Evolutionary conservation across 1,139 yeast species (phyloP), one percentile per base, ranked within the genome.

Genomic region (Meyerozyma guilliermondii): DNA sequence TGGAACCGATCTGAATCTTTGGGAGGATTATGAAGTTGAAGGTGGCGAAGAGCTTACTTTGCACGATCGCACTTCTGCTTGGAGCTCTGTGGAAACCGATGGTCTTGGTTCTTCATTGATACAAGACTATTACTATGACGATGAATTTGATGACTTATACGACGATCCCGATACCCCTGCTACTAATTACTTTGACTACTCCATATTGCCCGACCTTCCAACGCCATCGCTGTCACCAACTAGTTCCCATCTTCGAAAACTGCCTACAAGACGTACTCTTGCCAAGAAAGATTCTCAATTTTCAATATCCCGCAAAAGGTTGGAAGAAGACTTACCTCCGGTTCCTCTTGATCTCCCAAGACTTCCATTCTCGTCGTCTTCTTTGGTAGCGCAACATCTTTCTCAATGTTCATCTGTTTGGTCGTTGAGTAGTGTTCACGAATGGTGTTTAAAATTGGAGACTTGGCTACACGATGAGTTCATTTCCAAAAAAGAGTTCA

Each of bases 331-430:
- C 4, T 56, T 78, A 17, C 83, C 83, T 0, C 74, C 76, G 0
- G 68, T 74, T 5, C 84, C 85, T 1, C 51, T 69, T 23, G 79
- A 76, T 29, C 62, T 80, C 13, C 87, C 87, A 0, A 69, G 73
- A 38, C 64, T 81, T 11, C 85, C 84, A 3, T 81, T 81, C 47
- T 42, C 44, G 9, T 40, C 45, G 17, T 40, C 41, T 11, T 45
- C 50, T 14, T 38, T 41, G 17, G 42, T 38, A 17, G 29, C 38
- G 17, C 44, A 38, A 22, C 36, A 31, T 37, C 34, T 41, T 18
- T 31, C 41, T 33, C 52, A 46, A 41, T 78, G 72, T 58, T 55
- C 43, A 39, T 63, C 43, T 45, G 68, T 63, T 39, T 73, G 72
- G 75, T 73, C 64, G 38, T 62, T 59, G 47, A 63, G 52, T 37